Evolutionary conservation across 2,329 filamentous ascomycete species (phyloP).

Genomic region (Pestalotiopsis sp.): DNA sequence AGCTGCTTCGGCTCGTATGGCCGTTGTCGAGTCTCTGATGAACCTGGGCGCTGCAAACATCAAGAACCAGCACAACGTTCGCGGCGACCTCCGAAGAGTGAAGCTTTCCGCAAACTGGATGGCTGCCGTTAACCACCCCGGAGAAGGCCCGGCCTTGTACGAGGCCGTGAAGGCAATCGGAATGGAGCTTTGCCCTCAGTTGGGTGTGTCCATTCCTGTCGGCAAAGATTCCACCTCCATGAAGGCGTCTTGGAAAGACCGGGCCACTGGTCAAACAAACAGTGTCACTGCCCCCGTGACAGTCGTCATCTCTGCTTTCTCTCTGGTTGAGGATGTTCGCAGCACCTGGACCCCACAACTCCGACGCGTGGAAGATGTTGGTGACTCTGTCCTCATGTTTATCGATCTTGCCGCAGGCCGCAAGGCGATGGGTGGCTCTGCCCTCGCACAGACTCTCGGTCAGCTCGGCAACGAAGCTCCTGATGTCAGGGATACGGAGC

Average conservation of each 20-base stretch:
- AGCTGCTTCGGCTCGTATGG: conserved; percentile 92
- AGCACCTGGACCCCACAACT: conserved; percentile 95
- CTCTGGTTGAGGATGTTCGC: conserved; percentile 77
- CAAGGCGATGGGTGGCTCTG: conserved; percentile 86
- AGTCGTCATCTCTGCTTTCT: conserved; percentile 88
- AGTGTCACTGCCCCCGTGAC: conserved; percentile 93
- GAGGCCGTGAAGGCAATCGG: conserved; percentile 93
- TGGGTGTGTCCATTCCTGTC: conserved; percentile 93
- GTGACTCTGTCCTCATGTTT: conserved; percentile 85
- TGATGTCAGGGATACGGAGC: conserved; percentile 80
- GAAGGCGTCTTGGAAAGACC: conserved; percentile 94
- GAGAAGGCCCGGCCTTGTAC: conserved; percentile 89
- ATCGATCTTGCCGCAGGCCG: conserved; percentile 85
- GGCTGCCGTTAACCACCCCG: conserved; percentile 91
- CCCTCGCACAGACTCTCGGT: conserved; percentile 85
- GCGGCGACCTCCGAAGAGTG: conserved; percentile 75
- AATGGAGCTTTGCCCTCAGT: conserved; percentile 85
- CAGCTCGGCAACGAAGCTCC: conserved; percentile 84
- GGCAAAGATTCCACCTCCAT: conserved; percentile 99
- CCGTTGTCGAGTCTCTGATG: conserved; percentile 89
- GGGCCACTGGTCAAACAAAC: conserved; percentile 66
- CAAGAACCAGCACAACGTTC: conserved; percentile 16
- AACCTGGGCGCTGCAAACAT: conserved; percentile 73
- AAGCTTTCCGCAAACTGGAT: conserved; percentile 98
- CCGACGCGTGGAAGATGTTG: conserved; percentile 80